Evolutionary conservation across 768 basidiomycete species (phyloP), one percentile per base, ranked within the genome.

Genomic region (Tulasnella sp.): DNA sequence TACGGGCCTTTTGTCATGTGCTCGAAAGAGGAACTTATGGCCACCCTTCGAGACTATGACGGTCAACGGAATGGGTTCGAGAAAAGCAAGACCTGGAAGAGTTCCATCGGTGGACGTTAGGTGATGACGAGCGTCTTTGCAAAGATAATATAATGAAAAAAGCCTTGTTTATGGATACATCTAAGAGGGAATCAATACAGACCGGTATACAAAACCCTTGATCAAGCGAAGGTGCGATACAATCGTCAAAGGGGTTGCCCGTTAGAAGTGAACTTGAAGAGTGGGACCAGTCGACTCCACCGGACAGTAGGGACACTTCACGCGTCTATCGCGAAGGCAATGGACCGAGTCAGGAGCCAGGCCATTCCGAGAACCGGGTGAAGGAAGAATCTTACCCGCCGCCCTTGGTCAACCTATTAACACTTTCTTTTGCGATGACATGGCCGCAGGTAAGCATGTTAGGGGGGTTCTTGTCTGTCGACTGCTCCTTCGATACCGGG

Each of bases 361-460:
- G 71, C n/a, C 11, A 4, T 34, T 12, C 34, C 52, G 16, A 67
- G 16, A 22, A 14, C 17, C n/a, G 19, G 14, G 19, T 14, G n/a
- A n/a, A n/a, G 39, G 19, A 17, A 77, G 80, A 69, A 69, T 89
- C 96, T 83, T 80, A 90, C 89, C 85, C 84, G 62, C 89, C 90
- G 36, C 89, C 85, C 81, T 96, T 98, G 78, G 91, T 90, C 62
- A 99, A 82, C 79, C 95, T 93, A 75, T 88, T 87, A 75, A 98
- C 81, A 79, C 92, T 96, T 77, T 98, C 96, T 78, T 90, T 90
- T 1, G 93, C 90, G 62, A 99, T 89, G 41, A 97, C 95, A 80
- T 99, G 97, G 1, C 96, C 97, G 78, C 97, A 98, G 3, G 83
- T 82, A 84, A 99, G 90, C 91, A 98, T 95, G 94, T 97, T 97